phyloP scores from a whole-genome alignment of 805 yeast genomes.

The Saturnispora saitoi region DNA sequence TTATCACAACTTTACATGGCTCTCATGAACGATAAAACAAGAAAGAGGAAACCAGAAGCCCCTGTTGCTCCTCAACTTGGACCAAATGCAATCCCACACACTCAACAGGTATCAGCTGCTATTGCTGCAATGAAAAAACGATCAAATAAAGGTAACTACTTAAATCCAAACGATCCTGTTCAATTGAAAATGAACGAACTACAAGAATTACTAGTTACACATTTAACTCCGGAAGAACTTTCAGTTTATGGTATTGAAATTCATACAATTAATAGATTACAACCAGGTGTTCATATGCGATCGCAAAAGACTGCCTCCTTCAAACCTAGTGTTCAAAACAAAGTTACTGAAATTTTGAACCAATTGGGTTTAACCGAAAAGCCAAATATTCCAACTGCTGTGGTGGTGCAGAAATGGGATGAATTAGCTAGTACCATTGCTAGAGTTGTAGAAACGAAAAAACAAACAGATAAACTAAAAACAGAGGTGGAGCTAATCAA shows the following conservation, averaged over 20 bases:
- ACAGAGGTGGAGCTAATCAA: constrained; percentile 57
- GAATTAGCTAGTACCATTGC: constrained; percentile 60
- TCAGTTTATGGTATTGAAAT: constrained; percentile 75
- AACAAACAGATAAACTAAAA: constrained; percentile 78
- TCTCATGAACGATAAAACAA: constrained; percentile 61
- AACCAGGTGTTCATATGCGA: constrained; percentile 76
- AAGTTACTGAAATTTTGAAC: constrained; percentile 51
- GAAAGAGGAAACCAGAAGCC: constrained; percentile 42
- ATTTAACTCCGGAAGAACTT: constrained; percentile 69
- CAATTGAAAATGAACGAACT: constrained; percentile 18
- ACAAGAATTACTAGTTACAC: constrained; percentile 36
- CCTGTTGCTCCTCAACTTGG: constrained; percentile 55
- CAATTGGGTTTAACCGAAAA: constrained; percentile 74
- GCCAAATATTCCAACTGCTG: constrained; percentile 83
- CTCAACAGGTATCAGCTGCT: constrained; percentile 21
- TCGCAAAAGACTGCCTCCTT: constrained; percentile 70
- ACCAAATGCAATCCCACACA: constrained; percentile 44
- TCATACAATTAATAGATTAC: constrained; percentile 56
- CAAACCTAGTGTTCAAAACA: constrained; percentile 67
- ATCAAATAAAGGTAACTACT: constrained; percentile 2
- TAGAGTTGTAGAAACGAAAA: constrained; percentile 71
- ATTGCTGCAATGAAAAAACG: constrained; percentile 12
- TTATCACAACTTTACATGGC: constrained; percentile 77
- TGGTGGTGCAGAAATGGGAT: constrained; percentile 70
- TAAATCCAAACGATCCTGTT: constrained; percentile 12